Base-by-base conservation (phyloP, 768 basidiomycete species). In the Amanita subjunquillea region DNA sequence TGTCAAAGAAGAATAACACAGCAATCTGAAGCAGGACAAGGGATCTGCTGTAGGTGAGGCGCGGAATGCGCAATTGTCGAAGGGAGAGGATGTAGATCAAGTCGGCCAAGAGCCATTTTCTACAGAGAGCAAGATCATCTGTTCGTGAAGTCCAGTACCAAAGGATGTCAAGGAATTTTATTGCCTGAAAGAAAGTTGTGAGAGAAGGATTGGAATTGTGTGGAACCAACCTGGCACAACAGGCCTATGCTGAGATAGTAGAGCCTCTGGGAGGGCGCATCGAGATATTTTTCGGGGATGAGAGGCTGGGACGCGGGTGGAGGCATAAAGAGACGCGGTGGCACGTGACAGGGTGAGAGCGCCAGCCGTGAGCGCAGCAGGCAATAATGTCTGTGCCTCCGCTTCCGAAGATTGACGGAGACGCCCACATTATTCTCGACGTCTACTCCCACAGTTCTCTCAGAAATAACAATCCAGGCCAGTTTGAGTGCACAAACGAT, bases 21-120 rank as follows among this genome's bases (percentile, higher is more conserved):
- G 75, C 60, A 36, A 90, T 75, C 63, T 87, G 85, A 38, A 88
- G 72, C 9, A 75, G 54, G 39, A 88, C 75, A 3, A 80, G 71
- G 13, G 85, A 72, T 59, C 70, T 82, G 63, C 73, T 75, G 60
- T 88, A 89, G 49, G 73, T 77, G 45, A 90, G 73, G 12, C 85
- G 75, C 10, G 87, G 87, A 71, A 90, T 87, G 54, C 83, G 82
- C 12, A 90, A 72, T 59, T 73, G 75, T 4, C 79, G 72, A 30
- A 89, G 77, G 23, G 74, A 56, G 0, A 71, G 56, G 60, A 81
- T 76, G 61, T 79, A 87, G 22, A 75, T 67, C 59, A 82, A 72
- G 68, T 88, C 88, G 56, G 82, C 70, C 37, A 80, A 65, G n/a
- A 85, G 69, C 85, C 87, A 90, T 69, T 88, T 89, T 63, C 71